Evolutionary conservation across 1,284 basidiomycete species (phyloP).

Genomic region (Moniliella sp.): DNA sequence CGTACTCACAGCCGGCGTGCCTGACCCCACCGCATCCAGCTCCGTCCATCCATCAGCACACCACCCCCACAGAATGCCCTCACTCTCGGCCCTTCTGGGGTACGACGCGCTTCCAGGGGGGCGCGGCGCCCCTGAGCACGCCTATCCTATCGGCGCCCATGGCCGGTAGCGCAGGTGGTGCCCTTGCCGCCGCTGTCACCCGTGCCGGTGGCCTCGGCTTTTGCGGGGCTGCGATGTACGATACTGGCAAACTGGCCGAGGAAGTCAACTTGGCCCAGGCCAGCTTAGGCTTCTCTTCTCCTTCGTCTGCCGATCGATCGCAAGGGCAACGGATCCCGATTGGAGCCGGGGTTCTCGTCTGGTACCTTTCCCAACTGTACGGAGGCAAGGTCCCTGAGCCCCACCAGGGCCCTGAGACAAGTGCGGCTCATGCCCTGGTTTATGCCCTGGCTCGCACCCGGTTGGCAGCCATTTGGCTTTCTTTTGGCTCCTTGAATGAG

Average conservation of each 20-base stretch:
- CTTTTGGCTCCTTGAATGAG: conserved; percentile 17
- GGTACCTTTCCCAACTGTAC: conserved; percentile 14
- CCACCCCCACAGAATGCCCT: too few relatives aligned
- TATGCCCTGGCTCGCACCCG: conserved; percentile 9
- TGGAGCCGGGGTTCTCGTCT: conserved; percentile 25
- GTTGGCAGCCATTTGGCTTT: conserved; percentile 22
- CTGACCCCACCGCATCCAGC: too few relatives aligned
- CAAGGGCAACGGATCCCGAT: too few relatives aligned
- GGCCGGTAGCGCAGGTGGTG: conserved; percentile 20
- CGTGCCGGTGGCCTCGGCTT: conserved; percentile 26
- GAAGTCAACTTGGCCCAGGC: conserved; percentile 9
- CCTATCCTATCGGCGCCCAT: conserved; percentile 22
- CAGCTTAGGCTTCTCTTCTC: conserved; percentile 4
- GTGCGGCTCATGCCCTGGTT: conserved; percentile 6
- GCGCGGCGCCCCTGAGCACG: too few relatives aligned
- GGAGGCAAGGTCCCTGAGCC: conserved; percentile 6
- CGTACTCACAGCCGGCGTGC: too few relatives aligned
- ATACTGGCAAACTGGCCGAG: conserved; percentile 4
- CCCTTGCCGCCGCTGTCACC: conserved; percentile 18
- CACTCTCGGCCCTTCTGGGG: too few relatives aligned
- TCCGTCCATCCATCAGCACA: too few relatives aligned
- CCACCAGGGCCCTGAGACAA: conserved; percentile 1
- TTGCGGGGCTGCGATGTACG: conserved; percentile 25
- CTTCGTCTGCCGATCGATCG: too few relatives aligned
- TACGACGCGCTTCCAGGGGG: too few relatives aligned